Evolutionary conservation across 352 stramenopile species (phyloP).

Genomic region (Blastocystis sp.): DNA sequence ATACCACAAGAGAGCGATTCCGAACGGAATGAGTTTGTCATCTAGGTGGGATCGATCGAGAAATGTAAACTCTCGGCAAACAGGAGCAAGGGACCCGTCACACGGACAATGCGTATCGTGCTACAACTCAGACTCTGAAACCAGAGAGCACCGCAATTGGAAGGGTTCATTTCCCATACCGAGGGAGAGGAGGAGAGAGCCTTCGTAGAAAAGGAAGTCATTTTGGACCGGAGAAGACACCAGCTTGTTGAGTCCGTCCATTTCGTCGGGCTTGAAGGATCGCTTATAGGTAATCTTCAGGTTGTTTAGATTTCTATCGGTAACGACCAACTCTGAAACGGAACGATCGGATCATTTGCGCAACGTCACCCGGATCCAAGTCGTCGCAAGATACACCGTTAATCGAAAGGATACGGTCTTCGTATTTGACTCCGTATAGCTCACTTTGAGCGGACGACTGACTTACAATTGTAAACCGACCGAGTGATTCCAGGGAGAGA

Average conservation of each 20-base stretch:
- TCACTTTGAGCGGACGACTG: background rate
- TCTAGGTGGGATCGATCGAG: background rate
- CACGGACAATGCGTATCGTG: background rate
- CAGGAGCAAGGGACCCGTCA: background rate
- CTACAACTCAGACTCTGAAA: background rate
- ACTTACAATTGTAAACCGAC: background rate
- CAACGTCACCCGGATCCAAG: background rate
- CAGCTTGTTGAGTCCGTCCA: background rate
- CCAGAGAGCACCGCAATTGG: background rate
- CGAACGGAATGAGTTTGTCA: background rate
- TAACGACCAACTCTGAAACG: background rate
- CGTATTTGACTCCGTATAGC: background rate
- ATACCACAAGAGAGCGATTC: conserved; percentile 2
- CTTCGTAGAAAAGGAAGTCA: background rate
- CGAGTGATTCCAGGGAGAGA: background rate
- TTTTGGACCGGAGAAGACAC: background rate
- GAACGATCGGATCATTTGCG: background rate
- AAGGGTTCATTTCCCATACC: too few species aligned
- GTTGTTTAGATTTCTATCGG: background rate
- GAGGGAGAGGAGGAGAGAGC: background rate
- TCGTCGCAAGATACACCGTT: background rate
- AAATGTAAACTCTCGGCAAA: background rate
- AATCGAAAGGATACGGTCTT: background rate
- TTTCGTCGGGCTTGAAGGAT: background rate
- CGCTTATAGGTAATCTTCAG: background rate